Base-by-base conservation (phyloP, 768 basidiomycete genomes). In the Termitomyces sp. region DNA sequence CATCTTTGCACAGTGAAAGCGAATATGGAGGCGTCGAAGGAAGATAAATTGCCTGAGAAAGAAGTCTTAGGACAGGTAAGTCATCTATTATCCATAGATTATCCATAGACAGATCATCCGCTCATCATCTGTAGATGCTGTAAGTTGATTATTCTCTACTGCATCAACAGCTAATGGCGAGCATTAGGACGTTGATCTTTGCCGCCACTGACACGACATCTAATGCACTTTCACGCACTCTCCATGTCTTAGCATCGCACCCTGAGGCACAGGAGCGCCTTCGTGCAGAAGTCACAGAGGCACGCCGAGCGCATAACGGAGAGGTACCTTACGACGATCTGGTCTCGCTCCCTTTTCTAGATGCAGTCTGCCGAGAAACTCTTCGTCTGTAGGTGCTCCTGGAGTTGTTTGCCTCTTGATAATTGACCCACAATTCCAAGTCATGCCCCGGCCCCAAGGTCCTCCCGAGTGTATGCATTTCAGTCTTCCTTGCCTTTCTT, bases 381-480 rank as follows among this genome's bases (percentile, higher is more conserved):
- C 47, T 62, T 16, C 51, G 51, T 15, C 46, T 71, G 65, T 69
- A 54, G 12, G 64, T 63, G 5, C 1, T 28, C 61, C 4, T 44
- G 63, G 10, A 26, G 26, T 26, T 37, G 15, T 49, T 41, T 57
- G 0, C 15, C 13, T 37, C 24, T 28, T 15, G 8, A 13, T 26
- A 13, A 26, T 37, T n/a, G 34, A 34, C 34, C 0, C 54, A 5
- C 61, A 2, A 33, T 20, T n/a, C 20, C 7, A 8, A 48, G 47
- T 2, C 13, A 33, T 49, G 12, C 48, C 0, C 48, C 48, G 5
- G 29, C 67, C 24, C 46, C 64, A 18, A 59, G 53, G 3, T 54
- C 65, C 37, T 46, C 56, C 18, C 51, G 63, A 26, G 56, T 46
- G 66, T 65, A 33, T 9, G 51, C n/a, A 58, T 1, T 4, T 18